phyloP scores from a whole-genome alignment of 179 eudicot species.

The Patellifolia procumbens region DNA sequence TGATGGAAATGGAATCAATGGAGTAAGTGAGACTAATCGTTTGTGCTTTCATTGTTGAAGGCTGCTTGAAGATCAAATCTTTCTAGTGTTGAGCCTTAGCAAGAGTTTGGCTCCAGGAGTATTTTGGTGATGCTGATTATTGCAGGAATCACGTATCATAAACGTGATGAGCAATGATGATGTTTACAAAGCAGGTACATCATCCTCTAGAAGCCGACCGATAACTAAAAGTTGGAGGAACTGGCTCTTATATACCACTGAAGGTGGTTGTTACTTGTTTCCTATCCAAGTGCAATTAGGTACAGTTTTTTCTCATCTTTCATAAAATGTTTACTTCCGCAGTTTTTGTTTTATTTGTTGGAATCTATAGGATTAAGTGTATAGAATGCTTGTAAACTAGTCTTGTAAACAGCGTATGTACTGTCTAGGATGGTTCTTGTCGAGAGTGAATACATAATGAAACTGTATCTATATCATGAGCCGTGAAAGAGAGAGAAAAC shows the following conservation, averaged over 20 bases:
- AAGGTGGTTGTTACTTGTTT: background rate
- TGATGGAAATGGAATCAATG: slow-evolving; percentile 35
- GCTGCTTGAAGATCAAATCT: background rate
- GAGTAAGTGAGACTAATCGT: slow-evolving; percentile 19
- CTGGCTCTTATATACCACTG: background rate
- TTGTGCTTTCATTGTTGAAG: background rate
- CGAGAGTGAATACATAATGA: slow-evolving; percentile 27
- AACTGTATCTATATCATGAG: slow-evolving; percentile 30
- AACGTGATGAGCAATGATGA: background rate
- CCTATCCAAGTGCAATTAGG: slow-evolving; percentile 11
- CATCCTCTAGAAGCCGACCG: background rate
- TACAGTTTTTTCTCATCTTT: background rate
- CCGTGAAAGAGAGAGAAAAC: slow-evolving; percentile 6
- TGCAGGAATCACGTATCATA: background rate
- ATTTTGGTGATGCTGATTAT: background rate
- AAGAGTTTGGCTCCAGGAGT: background rate
- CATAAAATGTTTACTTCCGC: slow-evolving; percentile 6
- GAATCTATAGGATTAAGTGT: slow-evolving; percentile 24
- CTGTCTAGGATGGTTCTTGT: slow-evolving; percentile 20
- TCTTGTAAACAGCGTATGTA: slow-evolving; percentile 8
- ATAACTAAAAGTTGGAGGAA: background rate
- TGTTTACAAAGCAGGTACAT: background rate
- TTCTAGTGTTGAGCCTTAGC: background rate
- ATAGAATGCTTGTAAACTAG: slow-evolving; percentile 29
- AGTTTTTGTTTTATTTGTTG: slow-evolving; percentile 16